Base-by-base conservation (phyloP, 495 filamentous ascomycete genomes). In the Chaetomium fimeti region DNA sequence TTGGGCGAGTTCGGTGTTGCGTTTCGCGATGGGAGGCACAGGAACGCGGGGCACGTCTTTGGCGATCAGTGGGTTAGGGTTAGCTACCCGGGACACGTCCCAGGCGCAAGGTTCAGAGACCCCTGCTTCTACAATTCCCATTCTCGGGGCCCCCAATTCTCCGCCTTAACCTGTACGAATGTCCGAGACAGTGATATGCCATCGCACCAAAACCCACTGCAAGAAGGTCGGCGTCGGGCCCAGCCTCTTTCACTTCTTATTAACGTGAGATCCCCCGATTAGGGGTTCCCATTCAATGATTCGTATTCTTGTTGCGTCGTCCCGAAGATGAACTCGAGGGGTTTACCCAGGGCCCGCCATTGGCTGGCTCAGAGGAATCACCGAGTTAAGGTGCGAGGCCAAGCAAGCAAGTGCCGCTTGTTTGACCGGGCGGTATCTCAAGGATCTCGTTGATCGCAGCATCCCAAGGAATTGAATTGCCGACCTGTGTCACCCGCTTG, bases 321-420 rank as follows among this genome's bases (percentile, higher is more conserved):
- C 13, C 25, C 28, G 6, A 15, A 25, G 5, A 45, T 45, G 55
- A 24, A 40, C 38, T 29, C n/a, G 45, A 64, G 29, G 60, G 38
- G 24, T 57, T 70, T 70, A 65, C 27, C 65, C 68, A 61, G 58
- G 1, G 18, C 48, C 58, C 57, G 61, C 45, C 38, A 69, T 64
- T 53, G 57, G 47, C n/a, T n/a, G n/a, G n/a, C n/a, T n/a, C n/a
- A n/a, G n/a, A n/a, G n/a, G n/a, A n/a, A n/a, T n/a, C n/a, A n/a
- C n/a, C n/a, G n/a, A n/a, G n/a, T n/a, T n/a, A n/a, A n/a, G 13
- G 11, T 52, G 29, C 3, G 3, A 9, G 32, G 32, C 43, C 45
- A 18, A 32, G 29, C 3, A 51, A 7, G 6, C n/a, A 67, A 63
- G 61, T 67, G 61, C 65, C 65, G 65, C 18, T 28, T 27, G 40